phyloP scores from a whole-genome alignment of 495 filamentous ascomycete genomes.

The Lindgomyces ingoldianus region DNA sequence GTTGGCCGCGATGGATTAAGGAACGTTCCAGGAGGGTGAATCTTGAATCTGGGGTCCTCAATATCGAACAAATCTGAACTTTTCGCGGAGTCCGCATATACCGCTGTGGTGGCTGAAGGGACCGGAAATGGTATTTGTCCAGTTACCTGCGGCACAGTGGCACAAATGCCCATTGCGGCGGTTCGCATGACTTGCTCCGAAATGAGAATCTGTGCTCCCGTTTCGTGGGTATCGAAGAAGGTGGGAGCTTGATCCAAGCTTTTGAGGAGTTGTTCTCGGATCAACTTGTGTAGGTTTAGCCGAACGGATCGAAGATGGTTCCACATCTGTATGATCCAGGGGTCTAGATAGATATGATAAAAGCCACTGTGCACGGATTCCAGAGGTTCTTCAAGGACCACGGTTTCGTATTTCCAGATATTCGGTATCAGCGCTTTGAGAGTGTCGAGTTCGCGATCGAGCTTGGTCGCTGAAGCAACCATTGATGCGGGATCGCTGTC shows the following conservation, averaged over 20 bases:
- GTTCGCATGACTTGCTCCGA: slow-evolving; percentile 6
- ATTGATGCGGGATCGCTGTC: slow-evolving; percentile 1
- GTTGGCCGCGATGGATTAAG: not conserved
- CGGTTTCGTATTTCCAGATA: slow-evolving; percentile 26
- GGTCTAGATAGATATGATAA: slow-evolving; percentile 32
- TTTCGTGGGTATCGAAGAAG: not conserved
- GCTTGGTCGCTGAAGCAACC: slow-evolving; percentile 6
- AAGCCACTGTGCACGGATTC: slow-evolving; percentile 10
- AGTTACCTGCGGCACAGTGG: slow-evolving; percentile 17
- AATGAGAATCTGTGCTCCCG: slow-evolving; percentile 8
- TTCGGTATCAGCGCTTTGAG: slow-evolving; percentile 2
- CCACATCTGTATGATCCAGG: slow-evolving; percentile 23
- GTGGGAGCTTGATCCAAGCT: slow-evolving; percentile 12
- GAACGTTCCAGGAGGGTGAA: slow-evolving; percentile 13
- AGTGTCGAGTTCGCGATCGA: slow-evolving; percentile 16
- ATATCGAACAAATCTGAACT: slow-evolving; percentile 13
- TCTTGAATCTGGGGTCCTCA: slow-evolving; percentile 5
- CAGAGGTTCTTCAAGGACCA: not conserved
- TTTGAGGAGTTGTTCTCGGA: slow-evolving; percentile 18
- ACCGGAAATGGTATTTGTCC: slow-evolving; percentile 24
- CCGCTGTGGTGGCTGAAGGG: not conserved
- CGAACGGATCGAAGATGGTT: slow-evolving; percentile 24
- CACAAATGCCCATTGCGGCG: slow-evolving; percentile 1
- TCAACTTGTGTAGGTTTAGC: slow-evolving; percentile 14
- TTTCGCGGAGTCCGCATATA: not conserved